Evolutionary conservation across 495 filamentous ascomycete species (phyloP).

Genomic region (Trichoderma virens): DNA sequence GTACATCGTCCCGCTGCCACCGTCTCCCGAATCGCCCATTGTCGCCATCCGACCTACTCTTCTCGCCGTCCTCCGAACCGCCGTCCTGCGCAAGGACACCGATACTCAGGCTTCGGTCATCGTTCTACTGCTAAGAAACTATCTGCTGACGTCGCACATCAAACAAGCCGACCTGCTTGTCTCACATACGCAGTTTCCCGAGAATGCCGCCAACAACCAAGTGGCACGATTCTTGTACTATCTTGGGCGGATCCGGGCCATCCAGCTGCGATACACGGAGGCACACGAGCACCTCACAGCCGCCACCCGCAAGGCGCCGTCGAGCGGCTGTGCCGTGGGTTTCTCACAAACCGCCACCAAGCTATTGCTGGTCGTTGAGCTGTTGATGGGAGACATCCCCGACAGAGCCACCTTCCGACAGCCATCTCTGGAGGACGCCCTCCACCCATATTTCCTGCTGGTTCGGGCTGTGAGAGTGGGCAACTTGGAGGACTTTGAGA

Average conservation of each 20-base stretch:
- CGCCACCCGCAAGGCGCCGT: conserved; percentile 89
- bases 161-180: conserved; percentile 93
- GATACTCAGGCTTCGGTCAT: conserved; percentile 95
- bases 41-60: conserved; percentile 79
- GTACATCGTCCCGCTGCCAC: conserved; percentile 75
- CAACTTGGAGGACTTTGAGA: conserved; percentile 85
- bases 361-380: conserved; percentile 85
- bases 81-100: conserved; percentile 88
- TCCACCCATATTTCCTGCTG: conserved; percentile 86
- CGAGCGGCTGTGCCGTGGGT: conserved; percentile 77
- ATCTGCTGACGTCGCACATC: conserved; percentile 92
- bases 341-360: conserved; percentile 96
- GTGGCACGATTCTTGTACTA: conserved; percentile 96
- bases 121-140: conserved; percentile 89
- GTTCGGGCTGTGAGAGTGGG: conserved; percentile 93
- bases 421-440: conserved; percentile 70
- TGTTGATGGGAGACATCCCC: conserved; percentile 97
- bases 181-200: conserved; percentile 87
- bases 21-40: conserved; percentile 75
- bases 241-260: conserved; percentile 88
- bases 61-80: conserved; percentile 81
- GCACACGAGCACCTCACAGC: conserved; percentile 90
- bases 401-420: conserved; percentile 90
- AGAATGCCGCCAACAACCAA: conserved; percentile 92
- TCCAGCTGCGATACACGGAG: conserved; percentile 92